Base-by-base conservation (phyloP, 139 green algal species). In the Closterium sp. region DNA sequence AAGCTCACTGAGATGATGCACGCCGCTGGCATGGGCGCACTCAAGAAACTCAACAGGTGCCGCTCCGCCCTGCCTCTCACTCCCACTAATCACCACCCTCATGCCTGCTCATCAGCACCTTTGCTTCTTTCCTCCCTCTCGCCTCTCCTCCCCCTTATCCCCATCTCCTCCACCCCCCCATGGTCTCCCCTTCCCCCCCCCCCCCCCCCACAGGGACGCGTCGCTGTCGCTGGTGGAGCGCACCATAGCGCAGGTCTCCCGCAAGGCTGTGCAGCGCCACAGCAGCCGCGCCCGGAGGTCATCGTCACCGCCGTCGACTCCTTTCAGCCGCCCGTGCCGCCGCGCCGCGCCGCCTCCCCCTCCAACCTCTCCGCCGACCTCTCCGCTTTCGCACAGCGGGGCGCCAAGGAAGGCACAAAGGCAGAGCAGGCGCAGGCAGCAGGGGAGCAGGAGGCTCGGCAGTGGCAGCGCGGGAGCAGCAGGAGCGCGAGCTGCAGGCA, bases 211-310 rank as follows among this genome's bases (percentile, higher is more conserved):
- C 90, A 93, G 88, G 64, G 55, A 89, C 66, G 88, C 91, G 2
- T 93, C 91, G 3, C 30, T 91, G 21, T 10, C 43, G 66, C 23
- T 64, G 23, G 95, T 99, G 36, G 97, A 99, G 95, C 90, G 95
- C 0, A 35, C 93, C 19, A 95, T 98, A 33, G 93, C 94, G 0
- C 93, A 97, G 3, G 91, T 93, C 0, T 81, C 98, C n/a, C 64
- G 94, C 30, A 95, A 95, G 25, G 94, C 90, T 23, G 96, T 95
- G 85, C 94, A 94, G 38, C 90, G 91, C 21, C 98, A 97, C 96
- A 99, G 98, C 96, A 93, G 95, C 89, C 95, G 96, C 88, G 92
- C 7, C 97, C 98, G 2, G 97, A 99, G 92, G 97, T 99, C 9
- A 96, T 98, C 31, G 96, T 98, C 33, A 96, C 98, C 33, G 95